Conservation (phyloP, 2,329 filamentous ascomycete species). For the Xylaria digitata region DNA sequence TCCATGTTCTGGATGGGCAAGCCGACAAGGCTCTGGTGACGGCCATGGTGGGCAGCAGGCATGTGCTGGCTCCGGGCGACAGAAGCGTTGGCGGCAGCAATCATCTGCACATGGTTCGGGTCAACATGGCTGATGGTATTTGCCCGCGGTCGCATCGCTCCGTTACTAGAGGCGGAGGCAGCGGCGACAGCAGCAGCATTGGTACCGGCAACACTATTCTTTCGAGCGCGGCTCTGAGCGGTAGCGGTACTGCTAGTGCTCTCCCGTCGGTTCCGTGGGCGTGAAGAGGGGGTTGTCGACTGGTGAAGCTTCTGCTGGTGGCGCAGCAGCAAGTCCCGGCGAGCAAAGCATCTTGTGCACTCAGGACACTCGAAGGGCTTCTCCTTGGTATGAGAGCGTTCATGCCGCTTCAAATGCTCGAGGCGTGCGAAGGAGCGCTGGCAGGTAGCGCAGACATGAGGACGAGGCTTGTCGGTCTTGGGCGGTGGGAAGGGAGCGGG, state of each 20-base stretch:
- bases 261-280: conserved; percentile 88
- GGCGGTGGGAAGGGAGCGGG: conserved; percentile 73
- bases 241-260: conserved; percentile 80
- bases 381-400: conserved; percentile 77
- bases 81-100: conserved; percentile 69
- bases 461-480: conserved; percentile 97
- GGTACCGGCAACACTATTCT: conserved; percentile 84
- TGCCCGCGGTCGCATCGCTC: conserved; percentile 83
- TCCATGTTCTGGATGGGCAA: conserved; percentile 69
- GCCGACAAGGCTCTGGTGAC: conserved; percentile 79
- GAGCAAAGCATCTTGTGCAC: conserved; percentile 93
- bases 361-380: conserved; percentile 98
- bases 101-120: conserved; percentile 76
- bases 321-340: conserved; percentile 88
- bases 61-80: conserved; percentile 59
- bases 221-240: conserved; percentile 80
- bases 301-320: conserved; percentile 99
- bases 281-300: conserved; percentile 86
- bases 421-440: conserved; percentile 91
- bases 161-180: conserved; percentile 61
- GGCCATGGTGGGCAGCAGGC: conserved; percentile 72
- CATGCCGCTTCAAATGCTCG: conserved; percentile 96
- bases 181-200: conserved; percentile 60
- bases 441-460: conserved; percentile 93
- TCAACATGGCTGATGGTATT: conserved; percentile 98